phyloP scores from a whole-genome alignment of 2,329 filamentous ascomycete species.

The Aureobasidium vineae region DNA sequence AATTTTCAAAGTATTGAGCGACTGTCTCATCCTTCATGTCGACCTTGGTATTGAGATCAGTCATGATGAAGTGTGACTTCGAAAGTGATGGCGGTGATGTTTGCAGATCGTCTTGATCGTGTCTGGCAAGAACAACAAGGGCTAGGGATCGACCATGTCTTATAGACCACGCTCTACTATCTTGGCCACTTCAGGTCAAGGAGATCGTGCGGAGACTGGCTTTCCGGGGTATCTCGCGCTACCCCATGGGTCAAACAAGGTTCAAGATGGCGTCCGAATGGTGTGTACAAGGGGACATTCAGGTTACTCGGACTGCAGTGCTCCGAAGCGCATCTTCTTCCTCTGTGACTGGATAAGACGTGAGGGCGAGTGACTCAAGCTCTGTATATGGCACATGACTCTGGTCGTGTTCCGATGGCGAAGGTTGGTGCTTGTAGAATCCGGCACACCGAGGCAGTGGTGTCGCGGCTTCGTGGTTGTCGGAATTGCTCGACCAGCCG shows the following conservation, averaged over 20 bases:
- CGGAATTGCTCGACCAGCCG: no score
- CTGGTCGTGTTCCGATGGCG: neutral
- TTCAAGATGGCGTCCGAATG: neutral
- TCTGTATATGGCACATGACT: neutral
- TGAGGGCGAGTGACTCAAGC: neutral
- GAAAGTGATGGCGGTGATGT: neutral
- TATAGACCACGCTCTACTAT: neutral
- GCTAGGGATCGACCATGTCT: constrained; percentile 5
- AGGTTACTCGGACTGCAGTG: neutral
- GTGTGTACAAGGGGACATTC: neutral
- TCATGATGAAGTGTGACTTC: neutral
- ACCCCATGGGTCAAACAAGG: constrained; percentile 14
- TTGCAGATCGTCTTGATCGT: neutral
- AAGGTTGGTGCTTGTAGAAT: no score
- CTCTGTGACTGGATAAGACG: neutral
- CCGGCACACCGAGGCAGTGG: no score
- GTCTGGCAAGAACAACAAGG: neutral
- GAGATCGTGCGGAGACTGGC: constrained; percentile 1
- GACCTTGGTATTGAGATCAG: neutral
- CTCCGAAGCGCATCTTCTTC: neutral
- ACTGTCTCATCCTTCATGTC: neutral
- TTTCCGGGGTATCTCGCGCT: constrained; percentile 5
- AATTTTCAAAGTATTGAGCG: constrained; percentile 1
- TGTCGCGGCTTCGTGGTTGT: no score
- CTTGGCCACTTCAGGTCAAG: no score